Evolutionary conservation across 331 rosid genomes (phyloP).

Genomic region (Pyrus hybrid): DNA sequence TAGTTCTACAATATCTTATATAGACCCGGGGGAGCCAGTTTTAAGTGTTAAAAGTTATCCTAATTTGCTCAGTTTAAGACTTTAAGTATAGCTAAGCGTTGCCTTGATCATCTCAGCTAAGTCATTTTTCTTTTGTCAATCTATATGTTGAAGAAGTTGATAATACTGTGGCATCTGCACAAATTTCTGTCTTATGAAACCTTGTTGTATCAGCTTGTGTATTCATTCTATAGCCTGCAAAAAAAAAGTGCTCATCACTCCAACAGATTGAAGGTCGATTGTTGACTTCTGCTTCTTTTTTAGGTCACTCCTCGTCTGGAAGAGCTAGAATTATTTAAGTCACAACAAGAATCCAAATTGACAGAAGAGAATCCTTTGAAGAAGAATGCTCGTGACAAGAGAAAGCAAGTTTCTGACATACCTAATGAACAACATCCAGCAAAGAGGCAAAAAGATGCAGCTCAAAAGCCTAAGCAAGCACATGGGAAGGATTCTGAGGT

Average conservation of each 20-base stretch:
- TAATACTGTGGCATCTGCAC: too few relatives aligned
- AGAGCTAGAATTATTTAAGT: constrained; percentile 57
- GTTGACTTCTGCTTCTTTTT: not conserved
- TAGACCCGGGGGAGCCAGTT: too few relatives aligned
- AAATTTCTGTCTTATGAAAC: too few relatives aligned
- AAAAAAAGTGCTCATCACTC: too few relatives aligned
- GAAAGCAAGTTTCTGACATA: constrained; percentile 54
- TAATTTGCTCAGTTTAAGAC: not conserved
- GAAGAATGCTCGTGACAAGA: constrained; percentile 56
- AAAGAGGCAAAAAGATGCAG: constrained; percentile 53
- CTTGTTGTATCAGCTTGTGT: too few relatives aligned
- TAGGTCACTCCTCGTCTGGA: constrained; percentile 74
- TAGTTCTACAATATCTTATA: not conserved
- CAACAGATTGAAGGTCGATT: not conserved
- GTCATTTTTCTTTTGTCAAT: too few relatives aligned
- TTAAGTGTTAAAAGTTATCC: too few relatives aligned
- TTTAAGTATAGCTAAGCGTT: not conserved
- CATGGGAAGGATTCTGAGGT: constrained; percentile 33
- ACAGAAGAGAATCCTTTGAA: constrained; percentile 40
- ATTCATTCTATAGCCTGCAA: too few relatives aligned
- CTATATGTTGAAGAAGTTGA: too few relatives aligned
- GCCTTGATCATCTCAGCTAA: not conserved
- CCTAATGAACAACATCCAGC: constrained; percentile 42
- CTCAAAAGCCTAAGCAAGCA: constrained; percentile 34
- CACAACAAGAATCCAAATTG: constrained; percentile 55